Percentiles rank a stretch among this genome's conserved stretches.
Conservation (phyloP, 2,329 filamentous ascomycete genomes). For the Elsinoe arachidis region DNA sequence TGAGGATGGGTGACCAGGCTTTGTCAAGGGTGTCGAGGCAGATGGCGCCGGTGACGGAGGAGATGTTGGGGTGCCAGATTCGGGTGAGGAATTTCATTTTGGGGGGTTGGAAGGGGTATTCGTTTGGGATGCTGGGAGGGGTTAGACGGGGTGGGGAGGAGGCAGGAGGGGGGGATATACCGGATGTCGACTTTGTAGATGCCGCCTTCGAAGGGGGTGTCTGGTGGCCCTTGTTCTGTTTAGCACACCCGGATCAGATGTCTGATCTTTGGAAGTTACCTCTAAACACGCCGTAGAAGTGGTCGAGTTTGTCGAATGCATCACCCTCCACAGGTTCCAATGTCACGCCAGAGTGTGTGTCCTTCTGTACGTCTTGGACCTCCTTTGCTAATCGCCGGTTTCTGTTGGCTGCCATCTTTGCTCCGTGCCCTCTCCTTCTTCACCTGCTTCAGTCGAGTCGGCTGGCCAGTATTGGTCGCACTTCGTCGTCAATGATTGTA, state of each 20-base stretch:
- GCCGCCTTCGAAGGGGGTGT: constrained; percentile 87
- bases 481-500: no score
- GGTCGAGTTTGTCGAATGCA: constrained; percentile 49
- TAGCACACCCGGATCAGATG: not conserved
- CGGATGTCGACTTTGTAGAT: constrained; percentile 74
- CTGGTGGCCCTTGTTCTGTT: constrained; percentile 50
- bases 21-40: constrained; percentile 85
- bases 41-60: constrained; percentile 89
- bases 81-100: constrained; percentile 85
- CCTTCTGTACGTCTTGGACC: constrained; percentile 63
- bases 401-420: constrained; percentile 46
- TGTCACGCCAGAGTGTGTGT: constrained; percentile 67
- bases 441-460: not conserved
- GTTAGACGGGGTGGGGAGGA: constrained; percentile 33
- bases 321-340: constrained; percentile 44
- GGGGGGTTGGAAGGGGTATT: constrained; percentile 90
- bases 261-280: constrained; percentile 34
- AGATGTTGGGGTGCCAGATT: constrained; percentile 97
- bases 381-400: constrained; percentile 63
- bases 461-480: no score
- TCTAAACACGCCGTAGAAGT: constrained; percentile 72
- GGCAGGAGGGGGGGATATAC: not conserved
- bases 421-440: not conserved
- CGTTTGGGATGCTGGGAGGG: constrained; percentile 55
- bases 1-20: constrained; percentile 92